phyloP scores from a whole-genome alignment of 225 moss, liverwort and hornwort species.

The Climacium dendroides region DNA sequence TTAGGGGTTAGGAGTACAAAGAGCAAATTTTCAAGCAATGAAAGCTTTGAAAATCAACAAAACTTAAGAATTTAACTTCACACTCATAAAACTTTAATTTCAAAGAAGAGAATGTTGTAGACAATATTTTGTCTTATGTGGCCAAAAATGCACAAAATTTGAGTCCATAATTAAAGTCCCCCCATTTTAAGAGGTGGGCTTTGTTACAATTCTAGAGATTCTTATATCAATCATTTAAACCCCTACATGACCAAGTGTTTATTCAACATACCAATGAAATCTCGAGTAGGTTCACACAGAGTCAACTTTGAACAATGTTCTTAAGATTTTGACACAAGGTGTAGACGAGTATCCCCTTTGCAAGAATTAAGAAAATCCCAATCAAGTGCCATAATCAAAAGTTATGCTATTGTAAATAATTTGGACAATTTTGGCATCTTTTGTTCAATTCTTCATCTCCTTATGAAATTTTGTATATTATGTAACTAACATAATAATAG shows the following conservation, averaged over 20 bases:
- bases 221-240: background rate
- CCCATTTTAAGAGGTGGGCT: background rate
- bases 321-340: background rate
- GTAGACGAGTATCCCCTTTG: fast-evolving
- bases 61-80: background rate
- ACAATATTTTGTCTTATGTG: background rate
- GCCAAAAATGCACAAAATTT: background rate
- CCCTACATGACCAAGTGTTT: fast-evolving
- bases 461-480: background rate
- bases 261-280: background rate
- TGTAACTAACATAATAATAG: background rate
- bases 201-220: fast-evolving
- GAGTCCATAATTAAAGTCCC: fast-evolving
- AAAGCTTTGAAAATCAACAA: background rate
- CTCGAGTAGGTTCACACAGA: fast-evolving
- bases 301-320: too few relatives aligned
- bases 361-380: fast-evolving
- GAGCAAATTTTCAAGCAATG: background rate
- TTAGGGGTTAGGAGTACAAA: background rate
- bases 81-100: background rate
- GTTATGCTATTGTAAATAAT: background rate
- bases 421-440: background rate
- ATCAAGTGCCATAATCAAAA: fast-evolving
- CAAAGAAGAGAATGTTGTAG: background rate
- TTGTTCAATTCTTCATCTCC: background rate